phyloP scores from a whole-genome alignment of 495 filamentous ascomycete species.

The Lindgomyces ingoldianus region DNA sequence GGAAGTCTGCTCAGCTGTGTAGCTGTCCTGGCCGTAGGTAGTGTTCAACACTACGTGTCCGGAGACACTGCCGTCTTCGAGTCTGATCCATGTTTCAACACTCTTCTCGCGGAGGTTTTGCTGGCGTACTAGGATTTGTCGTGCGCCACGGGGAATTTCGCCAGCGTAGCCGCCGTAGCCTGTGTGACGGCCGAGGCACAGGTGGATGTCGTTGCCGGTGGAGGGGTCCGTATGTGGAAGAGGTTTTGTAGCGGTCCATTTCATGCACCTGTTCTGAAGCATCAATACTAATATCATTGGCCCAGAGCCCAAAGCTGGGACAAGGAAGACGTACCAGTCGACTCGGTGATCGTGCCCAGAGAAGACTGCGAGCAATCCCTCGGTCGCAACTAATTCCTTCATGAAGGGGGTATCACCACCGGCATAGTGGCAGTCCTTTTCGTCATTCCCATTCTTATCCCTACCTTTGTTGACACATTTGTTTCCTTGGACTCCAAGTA shows the following conservation, averaged over 20 bases:
- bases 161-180: slow-evolving; percentile 73
- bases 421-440: slow-evolving; percentile 43
- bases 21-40: slow-evolving; percentile 66
- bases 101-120: slow-evolving; percentile 11
- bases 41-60: slow-evolving; percentile 63
- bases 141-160: slow-evolving; percentile 58
- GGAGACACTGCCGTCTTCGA: slow-evolving; percentile 61
- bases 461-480: slow-evolving; percentile 24
- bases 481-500: slow-evolving; percentile 57
- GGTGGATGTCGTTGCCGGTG: slow-evolving; percentile 48
- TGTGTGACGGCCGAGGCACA: slow-evolving; percentile 71
- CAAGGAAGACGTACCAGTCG: slow-evolving; percentile 58
- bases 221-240: slow-evolving; percentile 42
- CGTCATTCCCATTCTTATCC: slow-evolving; percentile 13
- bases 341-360: slow-evolving; percentile 72
- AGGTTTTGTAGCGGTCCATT: slow-evolving; percentile 9
- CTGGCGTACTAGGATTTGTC: slow-evolving; percentile 39
- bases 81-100: slow-evolving; percentile 64
- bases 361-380: slow-evolving; percentile 62
- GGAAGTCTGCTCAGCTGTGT: slow-evolving; percentile 42
- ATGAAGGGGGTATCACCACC: slow-evolving; percentile 67
- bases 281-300: too few relatives aligned
- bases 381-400: slow-evolving; percentile 51
- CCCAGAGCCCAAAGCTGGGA: too few relatives aligned
- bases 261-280: slow-evolving; percentile 33